Percentiles rank a stretch among this genome's conserved stretches.
phyloP scores from a whole-genome alignment of 805 yeast species.

The Scheffersomyces coipomensis region DNA sequence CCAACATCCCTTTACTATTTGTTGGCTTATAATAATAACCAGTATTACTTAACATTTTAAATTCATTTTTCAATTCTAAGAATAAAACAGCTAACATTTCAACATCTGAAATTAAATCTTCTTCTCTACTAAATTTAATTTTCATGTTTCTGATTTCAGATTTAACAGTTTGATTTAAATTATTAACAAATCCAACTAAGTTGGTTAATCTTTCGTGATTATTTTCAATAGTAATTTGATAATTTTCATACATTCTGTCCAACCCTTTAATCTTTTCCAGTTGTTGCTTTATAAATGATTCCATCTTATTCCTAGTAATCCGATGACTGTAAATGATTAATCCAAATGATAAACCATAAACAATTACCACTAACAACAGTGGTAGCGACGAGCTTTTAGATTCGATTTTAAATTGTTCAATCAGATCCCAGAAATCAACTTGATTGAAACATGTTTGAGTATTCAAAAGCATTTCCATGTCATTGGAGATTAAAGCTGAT shows the following conservation, averaged over 20 bases:
- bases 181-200: background rate
- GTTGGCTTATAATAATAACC: no score
- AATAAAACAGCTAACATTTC: background rate
- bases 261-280: conserved; percentile 1
- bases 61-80: background rate
- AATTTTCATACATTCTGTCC: conserved; percentile 5
- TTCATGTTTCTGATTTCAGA: conserved; percentile 6
- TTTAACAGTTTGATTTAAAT: conserved; percentile 1
- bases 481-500: conserved; percentile 5
- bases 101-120: background rate
- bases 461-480: conserved; percentile 17
- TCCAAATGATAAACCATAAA: no score
- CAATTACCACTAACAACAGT: no score
- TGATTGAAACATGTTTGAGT: conserved; percentile 25
- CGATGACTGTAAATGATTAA: no score
- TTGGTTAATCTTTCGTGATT: conserved; percentile 1
- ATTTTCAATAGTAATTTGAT: background rate
- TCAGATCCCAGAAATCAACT: conserved; percentile 13
- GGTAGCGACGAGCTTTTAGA: no score
- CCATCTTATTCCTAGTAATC: no score
- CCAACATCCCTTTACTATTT: no score
- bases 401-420: background rate
- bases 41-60: background rate
- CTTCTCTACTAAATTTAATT: background rate
- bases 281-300: no score